Evolutionary conservation across 129 eudicot species (phyloP), one percentile per base, ranked within the genome.

Genomic region (Artemisia argyi): DNA sequence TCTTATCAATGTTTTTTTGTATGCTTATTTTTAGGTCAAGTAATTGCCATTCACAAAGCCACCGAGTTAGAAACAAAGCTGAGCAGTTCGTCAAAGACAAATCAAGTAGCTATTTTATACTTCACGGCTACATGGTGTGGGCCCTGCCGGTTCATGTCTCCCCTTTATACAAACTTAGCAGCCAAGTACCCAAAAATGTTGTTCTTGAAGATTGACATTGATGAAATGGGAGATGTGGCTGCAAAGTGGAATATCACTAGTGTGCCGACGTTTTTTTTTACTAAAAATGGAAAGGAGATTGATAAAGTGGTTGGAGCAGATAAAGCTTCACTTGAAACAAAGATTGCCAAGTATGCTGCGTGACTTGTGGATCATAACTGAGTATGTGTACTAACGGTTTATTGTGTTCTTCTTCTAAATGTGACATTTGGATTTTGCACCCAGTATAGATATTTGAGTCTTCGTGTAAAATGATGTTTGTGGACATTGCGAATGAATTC

Each of bases 41-140:
- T 91, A 13, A 69, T 88, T 46, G 76, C 74, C 66, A 85, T 91
- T 48, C 83, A 65, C 66, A 79, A 86, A 46, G 76, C 72, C 24
- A 65, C 44, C 9, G 97, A 88, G 65, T 68, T 87, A 55, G 83
- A 87, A 77, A 42, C 61, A 11, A 81, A 71, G 78, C 50, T 88
- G 68, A 82, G 70, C 76, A 81, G 89, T 66, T 85, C 95, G 61
- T 71, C 85, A 47, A 82, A 57, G 68, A 28, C 84, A 70, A 79
- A 84, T 54, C 86, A 83, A 57, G 83, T 91, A 20, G 83, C 83
- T 32, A 74, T 91, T 46, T 71, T 91, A 39, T 91, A 91, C 80
- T 91, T 91, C 86, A 91, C 91, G n/a, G 95, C 97, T 51, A 79
- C 89, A 52, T 91, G 95, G 97, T 91, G 97, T 73, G 97, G 97